These are phyloP conservation scores for Massarina eburnea DNA, from an alignment of 2,329 filamentous ascomycete genomes.

Conservation along the genomic window DNA sequence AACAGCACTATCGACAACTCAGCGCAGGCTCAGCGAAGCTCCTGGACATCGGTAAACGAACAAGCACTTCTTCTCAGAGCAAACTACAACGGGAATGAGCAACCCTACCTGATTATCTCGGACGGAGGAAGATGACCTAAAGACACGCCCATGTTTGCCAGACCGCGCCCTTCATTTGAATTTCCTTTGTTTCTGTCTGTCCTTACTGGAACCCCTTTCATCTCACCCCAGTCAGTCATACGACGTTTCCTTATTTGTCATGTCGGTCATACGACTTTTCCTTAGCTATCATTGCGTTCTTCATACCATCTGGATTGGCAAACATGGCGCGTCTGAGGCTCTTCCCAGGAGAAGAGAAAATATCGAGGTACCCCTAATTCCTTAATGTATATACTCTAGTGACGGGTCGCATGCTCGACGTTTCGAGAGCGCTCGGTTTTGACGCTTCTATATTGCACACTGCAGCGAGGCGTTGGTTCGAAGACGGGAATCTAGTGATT, in stretches of 20 bases:
- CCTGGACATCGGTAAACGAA: slow-evolving; percentile 59
- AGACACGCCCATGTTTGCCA: slow-evolving; percentile 30
- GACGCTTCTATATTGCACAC: no score
- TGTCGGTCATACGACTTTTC: slow-evolving; percentile 3
- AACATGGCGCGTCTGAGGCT: slow-evolving; percentile 9
- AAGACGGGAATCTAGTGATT: background rate
- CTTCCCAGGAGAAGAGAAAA: slow-evolving; percentile 4
- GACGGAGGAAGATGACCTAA: slow-evolving; percentile 13
- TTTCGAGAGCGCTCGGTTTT: no score
- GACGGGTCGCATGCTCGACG: no score
- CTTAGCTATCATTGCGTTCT: slow-evolving; percentile 10
- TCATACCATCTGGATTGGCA: slow-evolving; percentile 10
- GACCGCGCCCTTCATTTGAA: slow-evolving; percentile 36
- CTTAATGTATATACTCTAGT: background rate
- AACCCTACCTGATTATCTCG: slow-evolving; percentile 2
- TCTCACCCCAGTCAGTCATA: slow-evolving; percentile 29
- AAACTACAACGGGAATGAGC: slow-evolving; percentile 21
- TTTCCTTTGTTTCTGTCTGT: slow-evolving; percentile 40
- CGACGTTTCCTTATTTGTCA: slow-evolving; percentile 24
- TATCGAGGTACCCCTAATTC: background rate
- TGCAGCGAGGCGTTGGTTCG: background rate
- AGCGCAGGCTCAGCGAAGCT: slow-evolving; percentile 78
- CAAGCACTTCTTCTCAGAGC: slow-evolving; percentile 31
- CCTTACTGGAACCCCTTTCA: slow-evolving; percentile 19
- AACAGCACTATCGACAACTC: slow-evolving; percentile 68